Evolutionary conservation across 257 asterid genomes (phyloP).

Genomic region (Linaria vulgaris): DNA sequence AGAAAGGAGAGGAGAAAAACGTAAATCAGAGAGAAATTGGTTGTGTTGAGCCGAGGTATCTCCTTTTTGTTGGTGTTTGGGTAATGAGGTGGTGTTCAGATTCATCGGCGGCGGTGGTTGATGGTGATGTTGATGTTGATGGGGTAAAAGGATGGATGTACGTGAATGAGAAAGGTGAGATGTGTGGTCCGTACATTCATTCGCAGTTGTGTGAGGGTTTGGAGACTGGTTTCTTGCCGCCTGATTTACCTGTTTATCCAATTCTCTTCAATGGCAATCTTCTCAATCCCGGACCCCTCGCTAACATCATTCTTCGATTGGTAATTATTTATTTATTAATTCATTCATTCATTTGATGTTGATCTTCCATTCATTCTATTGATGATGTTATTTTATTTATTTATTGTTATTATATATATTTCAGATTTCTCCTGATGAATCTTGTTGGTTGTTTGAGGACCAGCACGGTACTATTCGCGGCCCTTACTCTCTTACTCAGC

Average conservation of each 20-base stretch:
- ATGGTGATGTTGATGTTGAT: no score
- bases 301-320: slow-evolving; percentile 41
- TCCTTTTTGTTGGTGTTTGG: no score
- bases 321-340: slow-evolving; percentile 33
- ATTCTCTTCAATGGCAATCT: slow-evolving; percentile 49
- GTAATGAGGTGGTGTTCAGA: no score
- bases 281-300: slow-evolving; percentile 64
- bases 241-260: slow-evolving; percentile 76
- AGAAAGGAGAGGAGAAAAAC: no score
- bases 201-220: slow-evolving; percentile 83
- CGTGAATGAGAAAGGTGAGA: slow-evolving; percentile 72
- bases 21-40: no score
- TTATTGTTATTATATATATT: slow-evolving; percentile 4
- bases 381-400: no score
- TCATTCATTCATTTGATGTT: no score
- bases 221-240: slow-evolving; percentile 77
- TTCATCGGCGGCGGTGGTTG: no score
- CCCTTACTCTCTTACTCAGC: slow-evolving; percentile 74
- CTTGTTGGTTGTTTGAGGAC: slow-evolving; percentile 84
- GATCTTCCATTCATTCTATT: no score
- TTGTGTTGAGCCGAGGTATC: no score
- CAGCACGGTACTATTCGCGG: slow-evolving; percentile 76
- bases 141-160: slow-evolving; percentile 75
- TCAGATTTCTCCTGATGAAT: slow-evolving; percentile 64
- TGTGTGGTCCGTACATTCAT: slow-evolving; percentile 95